Evolutionary conservation across 2,329 filamentous ascomycete species (phyloP).

Genomic region (Cadophora sp.): DNA sequence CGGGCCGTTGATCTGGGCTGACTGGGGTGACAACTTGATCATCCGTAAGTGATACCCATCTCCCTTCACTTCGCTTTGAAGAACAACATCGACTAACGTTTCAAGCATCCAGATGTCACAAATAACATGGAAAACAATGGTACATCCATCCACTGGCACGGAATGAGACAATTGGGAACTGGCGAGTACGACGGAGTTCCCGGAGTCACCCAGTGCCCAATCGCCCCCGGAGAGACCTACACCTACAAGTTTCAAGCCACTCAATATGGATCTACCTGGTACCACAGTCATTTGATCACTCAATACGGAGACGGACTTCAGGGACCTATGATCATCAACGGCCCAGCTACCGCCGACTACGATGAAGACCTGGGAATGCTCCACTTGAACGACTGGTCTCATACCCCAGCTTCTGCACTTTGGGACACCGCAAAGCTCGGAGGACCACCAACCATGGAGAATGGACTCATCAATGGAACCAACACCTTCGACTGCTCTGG

Average conservation of each 20-base stretch:
- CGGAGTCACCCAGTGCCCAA: constrained; percentile 69
- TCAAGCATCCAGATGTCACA: constrained; percentile 46
- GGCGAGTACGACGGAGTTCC: constrained; percentile 49
- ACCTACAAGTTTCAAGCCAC: constrained; percentile 49
- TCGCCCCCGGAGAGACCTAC: constrained; percentile 60
- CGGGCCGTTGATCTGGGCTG: constrained; percentile 50
- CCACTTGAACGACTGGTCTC: constrained; percentile 43
- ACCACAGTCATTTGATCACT: constrained; percentile 41
- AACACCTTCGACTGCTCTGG: constrained; percentile 39
- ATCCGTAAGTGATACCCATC: constrained; percentile 7
- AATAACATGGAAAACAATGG: constrained; percentile 50
- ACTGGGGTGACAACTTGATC: constrained; percentile 32
- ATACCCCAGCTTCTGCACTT: constrained; percentile 35
- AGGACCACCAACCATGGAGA: constrained; percentile 38
- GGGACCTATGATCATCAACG: constrained; percentile 67
- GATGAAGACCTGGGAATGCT: constrained; percentile 51
- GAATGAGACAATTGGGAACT: constrained; percentile 52
- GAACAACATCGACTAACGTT: constrained; percentile 30
- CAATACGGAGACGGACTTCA: constrained; percentile 58
- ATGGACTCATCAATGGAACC: constrained; percentile 44
- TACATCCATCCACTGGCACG: constrained; percentile 60
- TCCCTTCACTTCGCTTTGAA: not conserved
- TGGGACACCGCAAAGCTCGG: constrained; percentile 40
- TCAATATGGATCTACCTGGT: constrained; percentile 41
- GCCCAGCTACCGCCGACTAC: constrained; percentile 63